Base-by-base conservation (phyloP, 345 rosid species). In the Pistacia atlantica region DNA sequence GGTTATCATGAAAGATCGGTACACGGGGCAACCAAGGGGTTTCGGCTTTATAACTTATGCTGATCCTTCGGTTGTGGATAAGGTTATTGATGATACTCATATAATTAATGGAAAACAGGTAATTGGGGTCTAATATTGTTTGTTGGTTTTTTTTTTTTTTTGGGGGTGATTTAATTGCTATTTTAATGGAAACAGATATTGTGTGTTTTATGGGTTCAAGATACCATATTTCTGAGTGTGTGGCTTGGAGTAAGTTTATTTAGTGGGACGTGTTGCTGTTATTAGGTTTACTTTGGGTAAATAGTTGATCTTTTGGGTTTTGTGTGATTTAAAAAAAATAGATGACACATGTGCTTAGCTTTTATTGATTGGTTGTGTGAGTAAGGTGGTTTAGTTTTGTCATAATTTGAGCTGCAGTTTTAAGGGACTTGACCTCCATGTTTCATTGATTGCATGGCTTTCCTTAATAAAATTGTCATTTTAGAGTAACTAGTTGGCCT, bases 11-110 rank as follows among this genome's bases (percentile, higher is more conserved):
- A 88, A 91, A 76, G 99, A 96, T 80, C 88, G 97, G 11, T 79
- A 87, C 76, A 87, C 94, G 0, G 97, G 97, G 35, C 94, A 88
- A 68, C 98, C 98, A 20, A 84, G 99, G 12, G 98, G 98, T 37
- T 93, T 96, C 68, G 98, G 99, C 37, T 96, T 96, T 80, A 88
- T 96, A 18, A 96, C 97, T 6, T 93, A 82, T 78, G 93, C 97
- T 16, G 98, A 96, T 80, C 85, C 99, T 58, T 79, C 88, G 38
- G 97, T 89, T 65, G 98, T 93, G 4, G 98, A 93, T 73, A 90
- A 90, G 86, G 98, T 93, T 56, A 92, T 93, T 37, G 92, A 92
- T 72, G 97, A 93, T 37, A 69, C 76, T 14, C 97, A 96, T 79
- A 65, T 87, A 77, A 83, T 92, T 78, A 90, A 91, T 80, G 99